Percentiles rank a stretch among this genome's conserved stretches.
Conservation (phyloP, 139 green algal species). For the Coelastrella sp. region DNA sequence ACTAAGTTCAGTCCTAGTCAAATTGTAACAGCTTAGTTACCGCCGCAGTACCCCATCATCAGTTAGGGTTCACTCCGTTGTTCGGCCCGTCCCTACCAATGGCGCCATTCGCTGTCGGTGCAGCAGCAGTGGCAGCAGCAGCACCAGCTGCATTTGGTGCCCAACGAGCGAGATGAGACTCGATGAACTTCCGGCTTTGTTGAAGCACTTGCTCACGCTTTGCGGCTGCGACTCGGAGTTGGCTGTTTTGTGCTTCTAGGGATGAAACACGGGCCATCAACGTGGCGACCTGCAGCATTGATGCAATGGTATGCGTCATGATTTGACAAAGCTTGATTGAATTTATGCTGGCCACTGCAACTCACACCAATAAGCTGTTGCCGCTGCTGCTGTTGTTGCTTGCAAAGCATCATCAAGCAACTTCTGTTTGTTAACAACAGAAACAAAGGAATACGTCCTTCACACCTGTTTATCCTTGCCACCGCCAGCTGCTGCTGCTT, state of each 20-base stretch:
- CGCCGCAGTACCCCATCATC: background rate
- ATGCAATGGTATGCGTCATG: no score
- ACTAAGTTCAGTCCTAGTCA: no score
- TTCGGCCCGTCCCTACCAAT: background rate
- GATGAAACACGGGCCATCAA: conserved; percentile 21
- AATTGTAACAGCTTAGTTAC: no score
- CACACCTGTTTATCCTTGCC: conserved; percentile 26
- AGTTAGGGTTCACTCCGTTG: background rate
- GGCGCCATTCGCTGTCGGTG: background rate
- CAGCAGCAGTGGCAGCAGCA: background rate
- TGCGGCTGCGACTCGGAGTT: conserved; percentile 39
- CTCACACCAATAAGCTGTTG: no score
- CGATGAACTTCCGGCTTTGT: conserved; percentile 46
- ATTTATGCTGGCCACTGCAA: no score
- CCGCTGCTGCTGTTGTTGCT: no score
- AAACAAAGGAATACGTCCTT: no score
- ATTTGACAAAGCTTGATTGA: no score
- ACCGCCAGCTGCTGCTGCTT: background rate
- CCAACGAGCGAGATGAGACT: conserved; percentile 22
- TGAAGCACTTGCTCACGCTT: conserved; percentile 46
- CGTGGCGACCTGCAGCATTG: conserved; percentile 2
- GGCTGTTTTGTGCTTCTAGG: conserved; percentile 42
- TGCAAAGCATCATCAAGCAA: no score
- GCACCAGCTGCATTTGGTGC: background rate
- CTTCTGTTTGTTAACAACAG: no score